Evolutionary conservation across 1,284 basidiomycete species (phyloP), one percentile per base, ranked within the genome.

Genomic region (Grifola frondosa): DNA sequence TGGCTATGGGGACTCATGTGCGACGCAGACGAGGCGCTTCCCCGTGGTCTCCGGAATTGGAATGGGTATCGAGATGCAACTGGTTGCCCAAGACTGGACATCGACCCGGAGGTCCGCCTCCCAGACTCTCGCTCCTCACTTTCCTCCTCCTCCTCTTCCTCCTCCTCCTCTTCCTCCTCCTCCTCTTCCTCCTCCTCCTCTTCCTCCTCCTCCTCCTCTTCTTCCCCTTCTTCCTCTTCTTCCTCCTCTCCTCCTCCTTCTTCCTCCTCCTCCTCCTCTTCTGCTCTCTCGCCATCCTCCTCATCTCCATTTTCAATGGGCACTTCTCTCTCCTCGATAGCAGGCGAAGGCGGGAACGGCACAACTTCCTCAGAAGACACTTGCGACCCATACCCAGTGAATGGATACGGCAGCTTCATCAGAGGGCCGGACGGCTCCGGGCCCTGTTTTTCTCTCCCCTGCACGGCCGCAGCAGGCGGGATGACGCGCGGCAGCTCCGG

Each of bases 21-120:
- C 23, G 65, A 66, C 3, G 50, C 61, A 12, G 66, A 77, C 34
- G 70, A 78, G 35, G 57, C 53, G 57, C 67, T 77, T 11, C 66
- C 78, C 71, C 8, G 62, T 37, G 16, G 79, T 8, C 73, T 72
- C 20, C 81, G 76, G 65, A 79, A 78, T 44, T 78, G 72, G 73
- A 88, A 86, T 4, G 84, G 86, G 59, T 84, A 86, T 1, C 82
- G 75, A 5, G 82, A 80, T 15, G 66, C 61, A 39, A 90, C 70
- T 1, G 85, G 87, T n/a, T 83, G 81, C 2, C 87, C 88, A 6
- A 90, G 74, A 53, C 81, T 84, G 5, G 86, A 88, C 78, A 90
- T 80, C 4, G 86, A 89, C 15, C 78, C 84, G 4, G 84, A 87
- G 1, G 77, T 81, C 22, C 80, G 75, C 28, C 75, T 74, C 10